Base-by-base conservation (phyloP, 2,329 filamentous ascomycete species). In the Biscogniauxia marginata region DNA sequence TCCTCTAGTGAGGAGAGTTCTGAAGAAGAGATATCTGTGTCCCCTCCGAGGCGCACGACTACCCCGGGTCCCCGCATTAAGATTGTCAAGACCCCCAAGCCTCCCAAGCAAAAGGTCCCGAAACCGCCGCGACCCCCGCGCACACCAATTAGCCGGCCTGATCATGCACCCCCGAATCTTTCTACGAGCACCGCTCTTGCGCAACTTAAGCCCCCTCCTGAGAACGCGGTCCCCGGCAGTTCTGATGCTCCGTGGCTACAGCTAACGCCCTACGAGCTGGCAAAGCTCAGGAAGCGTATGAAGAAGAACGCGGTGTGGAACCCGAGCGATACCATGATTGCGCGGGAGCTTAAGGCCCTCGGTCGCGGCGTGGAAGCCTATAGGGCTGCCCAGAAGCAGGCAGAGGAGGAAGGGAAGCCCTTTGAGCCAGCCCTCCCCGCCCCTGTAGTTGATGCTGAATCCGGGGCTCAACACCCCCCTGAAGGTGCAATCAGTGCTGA, bases 221-320 rank as follows among this genome's bases (percentile, higher is more conserved):
- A 83, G 23, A 80, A 86, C 59, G 83, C 83, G 1, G 76, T 83
- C 1, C 73, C 81, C 13, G 85, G 85, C 23, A 85, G 83, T 54
- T 65, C 76, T 2, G 81, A 87, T 64, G 81, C 83, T 9, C 86
- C 86, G 0, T 89, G 86, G 86, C 75, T 88, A 21, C 84, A 84
- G 63, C 77, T 89, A 39, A 88, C 85, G 6, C 76, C 79, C 16
- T 87, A 83, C 60, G 86, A 89, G 68, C 76, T 89, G 48, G 85
- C 85, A 0, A 82, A 85, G 60, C 78, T 95, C 7, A 80, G 90
- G 58, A 95, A 95, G 74, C 82, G 88, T 18, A 95, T 95, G 90
- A 95, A 95, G 81, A 95, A 95, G 79, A 95, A 95, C 67, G 88
- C 90, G 0, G 87, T 90, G 4, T 95, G 90, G 90, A 86, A 84